Evolutionary conservation across 2,329 filamentous ascomycete species (phyloP).

Genomic region (Penicillium sp.): DNA sequence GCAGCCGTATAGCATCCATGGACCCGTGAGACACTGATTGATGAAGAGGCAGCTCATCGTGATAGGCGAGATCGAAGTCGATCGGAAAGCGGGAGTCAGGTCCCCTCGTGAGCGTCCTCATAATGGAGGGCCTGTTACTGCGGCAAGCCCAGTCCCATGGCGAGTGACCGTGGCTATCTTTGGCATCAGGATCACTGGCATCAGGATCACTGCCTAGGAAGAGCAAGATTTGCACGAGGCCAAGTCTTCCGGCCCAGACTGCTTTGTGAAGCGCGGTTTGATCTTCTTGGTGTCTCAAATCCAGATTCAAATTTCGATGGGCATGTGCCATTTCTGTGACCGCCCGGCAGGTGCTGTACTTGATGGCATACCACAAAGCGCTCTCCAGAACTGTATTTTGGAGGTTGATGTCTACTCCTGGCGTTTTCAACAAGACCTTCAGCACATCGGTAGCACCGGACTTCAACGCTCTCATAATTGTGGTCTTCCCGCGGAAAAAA

Average conservation of each 20-base stretch:
- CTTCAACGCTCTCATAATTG: conserved; percentile 3
- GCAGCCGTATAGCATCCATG: background rate
- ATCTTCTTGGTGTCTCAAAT: background rate
- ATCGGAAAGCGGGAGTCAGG: background rate
- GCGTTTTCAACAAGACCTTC: background rate
- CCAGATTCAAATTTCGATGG: background rate
- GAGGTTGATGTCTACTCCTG: background rate
- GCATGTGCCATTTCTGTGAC: background rate
- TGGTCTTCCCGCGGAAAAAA: background rate
- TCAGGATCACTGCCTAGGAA: background rate
- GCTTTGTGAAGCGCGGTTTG: background rate
- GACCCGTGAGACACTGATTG: conserved; percentile 1
- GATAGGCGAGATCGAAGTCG: background rate
- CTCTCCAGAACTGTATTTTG: background rate
- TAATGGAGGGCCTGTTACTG: background rate
- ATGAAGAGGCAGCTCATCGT: conserved; percentile 2
- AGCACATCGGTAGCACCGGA: background rate
- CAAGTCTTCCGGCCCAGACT: background rate
- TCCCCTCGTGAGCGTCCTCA: background rate
- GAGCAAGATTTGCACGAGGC: background rate
- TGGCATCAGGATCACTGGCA: background rate
- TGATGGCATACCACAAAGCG: conserved; percentile 2
- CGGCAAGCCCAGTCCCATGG: background rate
- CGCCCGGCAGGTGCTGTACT: background rate
- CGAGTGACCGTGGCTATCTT: background rate